Evolutionary conservation across 1,284 basidiomycete genomes (phyloP), one percentile per base, ranked within the genome.

Genomic region (Moniliophthora roreri): DNA sequence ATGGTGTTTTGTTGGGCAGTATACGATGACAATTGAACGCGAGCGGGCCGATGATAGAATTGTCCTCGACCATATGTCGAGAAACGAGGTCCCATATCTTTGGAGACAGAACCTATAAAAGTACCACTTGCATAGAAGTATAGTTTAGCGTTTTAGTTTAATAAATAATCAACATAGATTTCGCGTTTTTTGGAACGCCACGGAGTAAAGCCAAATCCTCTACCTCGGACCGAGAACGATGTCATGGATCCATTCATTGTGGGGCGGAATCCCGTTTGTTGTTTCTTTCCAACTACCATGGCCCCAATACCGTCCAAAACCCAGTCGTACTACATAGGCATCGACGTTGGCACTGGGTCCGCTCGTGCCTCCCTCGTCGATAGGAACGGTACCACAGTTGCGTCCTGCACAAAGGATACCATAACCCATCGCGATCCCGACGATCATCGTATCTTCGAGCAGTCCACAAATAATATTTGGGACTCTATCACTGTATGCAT

Each of bases 371-470:
- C 85, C 28, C 82, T 99, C 39, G 85, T 97, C 58, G 82, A 85
- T 58, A 64, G 72, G n/a, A 77, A 81, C 39, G 96, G 96, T 49
- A 81, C 79, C 44, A 81, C 96, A 57, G 73, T 91, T 51, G 90
- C 93, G 3, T 90, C 91, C 50, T 83, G 82, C 56, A 85, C 85
- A 42, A 84, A 91, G 65, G 81, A 87, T 36, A 98, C 90, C 3
- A 79, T 77, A 54, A 98, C 95, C 13, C 95, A 84, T 75, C 87
- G 95, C 59, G 90, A 93, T 73, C 79, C 85, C 2, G 69, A 80
- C 36, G 93, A 99, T 77, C 85, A 93, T 64, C 81, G 89, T 57
- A 94, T 99, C 74, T 99, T 97, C 67, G 97, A 99, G 73, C 94
- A 96, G 70, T 93, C 91, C 16, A 93, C 92, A 0, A 72, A 73